phyloP scores from a whole-genome alignment of 75 land plant species.

The Adiantum capillusveneris region DNA sequence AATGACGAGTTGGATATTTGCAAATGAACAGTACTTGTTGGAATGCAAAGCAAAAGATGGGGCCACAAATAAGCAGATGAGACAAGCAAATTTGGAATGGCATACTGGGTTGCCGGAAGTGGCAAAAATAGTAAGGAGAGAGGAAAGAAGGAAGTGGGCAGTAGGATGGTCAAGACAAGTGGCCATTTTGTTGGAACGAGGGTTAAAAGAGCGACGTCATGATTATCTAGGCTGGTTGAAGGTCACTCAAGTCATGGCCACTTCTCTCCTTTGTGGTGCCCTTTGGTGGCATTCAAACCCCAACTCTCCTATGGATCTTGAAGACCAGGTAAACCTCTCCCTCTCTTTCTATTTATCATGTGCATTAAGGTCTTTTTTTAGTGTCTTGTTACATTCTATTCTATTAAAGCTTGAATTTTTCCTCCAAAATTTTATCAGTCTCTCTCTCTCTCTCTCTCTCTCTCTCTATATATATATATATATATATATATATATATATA shows the following conservation, averaged over 20 bases:
- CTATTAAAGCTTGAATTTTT: no score
- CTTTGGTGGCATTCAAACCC: constrained; percentile 27
- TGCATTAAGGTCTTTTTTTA: no score
- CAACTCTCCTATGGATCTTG: not conserved
- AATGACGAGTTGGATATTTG: no score
- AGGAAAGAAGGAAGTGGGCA: not conserved
- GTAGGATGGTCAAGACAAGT: constrained; percentile 27
- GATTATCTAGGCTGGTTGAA: constrained; percentile 23
- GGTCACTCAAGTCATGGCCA: constrained; percentile 13
- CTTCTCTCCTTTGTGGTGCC: constrained; percentile 16
- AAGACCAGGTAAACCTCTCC: constrained; percentile 13
- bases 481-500: no score
- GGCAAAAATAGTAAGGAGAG: no score
- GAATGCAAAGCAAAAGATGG: constrained; percentile 1
- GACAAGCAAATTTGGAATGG: no score
- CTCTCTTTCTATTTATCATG: no score
- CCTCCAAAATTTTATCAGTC: no score
- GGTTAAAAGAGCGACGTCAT: constrained; percentile 19
- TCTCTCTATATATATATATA: no score
- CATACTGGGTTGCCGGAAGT: no score
- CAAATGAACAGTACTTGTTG: not conserved
- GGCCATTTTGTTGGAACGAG: constrained; percentile 19
- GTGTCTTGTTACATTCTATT: no score
- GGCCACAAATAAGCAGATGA: constrained; percentile 7
- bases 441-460: no score